A percentile compares a stretch with the other conserved stretches of the same genome.
Evolutionary conservation across 352 stramenopile species (phyloP).

Genomic region (Thraustochytrium sp.): DNA sequence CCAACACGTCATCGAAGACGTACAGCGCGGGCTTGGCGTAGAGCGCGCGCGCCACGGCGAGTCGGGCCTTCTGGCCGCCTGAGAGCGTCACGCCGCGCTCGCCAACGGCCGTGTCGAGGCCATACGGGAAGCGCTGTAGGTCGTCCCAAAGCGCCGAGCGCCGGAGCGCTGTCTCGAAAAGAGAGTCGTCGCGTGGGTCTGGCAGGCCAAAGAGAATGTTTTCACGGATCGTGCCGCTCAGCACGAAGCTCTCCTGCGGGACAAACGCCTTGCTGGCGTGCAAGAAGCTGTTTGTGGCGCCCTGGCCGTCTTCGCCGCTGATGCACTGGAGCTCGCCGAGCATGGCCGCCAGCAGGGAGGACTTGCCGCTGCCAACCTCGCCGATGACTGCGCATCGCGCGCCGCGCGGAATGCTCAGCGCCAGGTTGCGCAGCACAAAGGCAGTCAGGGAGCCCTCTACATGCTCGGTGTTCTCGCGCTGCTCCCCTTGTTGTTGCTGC

Average conservation of each 20-base stretch:
- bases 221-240: slow-evolving; percentile 65
- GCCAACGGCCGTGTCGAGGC: slow-evolving; percentile 38
- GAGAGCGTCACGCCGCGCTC: slow-evolving; percentile 44
- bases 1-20: slow-evolving; percentile 53
- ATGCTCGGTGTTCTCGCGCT: too few species aligned
- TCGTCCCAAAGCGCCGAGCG: slow-evolving; percentile 29
- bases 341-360: slow-evolving; percentile 57
- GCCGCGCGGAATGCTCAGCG: slow-evolving; percentile 4
- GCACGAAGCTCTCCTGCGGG: slow-evolving; percentile 64
- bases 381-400: slow-evolving; percentile 47
- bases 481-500: too few species aligned
- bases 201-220: slow-evolving; percentile 58
- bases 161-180: neutral
- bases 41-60: slow-evolving; percentile 31
- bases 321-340: slow-evolving; percentile 54
- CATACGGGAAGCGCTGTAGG: slow-evolving; percentile 21
- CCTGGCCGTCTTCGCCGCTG: neutral
- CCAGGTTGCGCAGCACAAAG: slow-evolving; percentile 1
- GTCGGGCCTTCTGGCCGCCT: slow-evolving; percentile 38
- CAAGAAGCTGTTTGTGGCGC: slow-evolving; percentile 7
- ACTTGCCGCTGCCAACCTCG: slow-evolving; percentile 61
- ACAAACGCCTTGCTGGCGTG: slow-evolving; percentile 31
- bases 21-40: slow-evolving; percentile 56
- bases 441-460: neutral
- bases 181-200: neutral